Conservation (phyloP, 495 filamentous ascomycete species). For the Penicillium macrosclerotiorum region DNA sequence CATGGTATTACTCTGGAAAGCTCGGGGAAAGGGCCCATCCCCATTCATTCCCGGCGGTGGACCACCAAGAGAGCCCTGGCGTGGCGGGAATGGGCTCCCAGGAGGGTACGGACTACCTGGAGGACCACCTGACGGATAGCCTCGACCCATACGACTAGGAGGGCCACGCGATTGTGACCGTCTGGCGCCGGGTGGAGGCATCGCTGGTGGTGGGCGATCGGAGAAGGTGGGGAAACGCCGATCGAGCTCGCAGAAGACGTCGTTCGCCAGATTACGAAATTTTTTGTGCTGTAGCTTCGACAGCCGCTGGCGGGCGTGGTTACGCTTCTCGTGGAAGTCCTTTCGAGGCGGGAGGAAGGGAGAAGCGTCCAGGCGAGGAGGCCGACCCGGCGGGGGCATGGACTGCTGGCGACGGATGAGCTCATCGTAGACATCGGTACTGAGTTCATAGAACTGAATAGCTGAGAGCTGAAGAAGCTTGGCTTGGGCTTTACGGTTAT, state of each 20-base stretch:
- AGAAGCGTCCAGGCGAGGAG: slow-evolving; percentile 56
- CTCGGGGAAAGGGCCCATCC: slow-evolving; percentile 72
- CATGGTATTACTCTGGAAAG: slow-evolving; percentile 93
- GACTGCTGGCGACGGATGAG: slow-evolving; percentile 78
- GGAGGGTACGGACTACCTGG: slow-evolving; percentile 42
- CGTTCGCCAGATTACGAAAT: slow-evolving; percentile 88
- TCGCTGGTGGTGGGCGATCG: slow-evolving; percentile 44
- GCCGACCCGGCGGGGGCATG: slow-evolving; percentile 51
- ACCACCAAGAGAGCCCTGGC: slow-evolving; percentile 45
- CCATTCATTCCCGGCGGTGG: slow-evolving; percentile 42
- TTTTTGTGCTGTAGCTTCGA: slow-evolving; percentile 78
- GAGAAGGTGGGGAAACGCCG: slow-evolving; percentile 82
- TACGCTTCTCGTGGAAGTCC: slow-evolving; percentile 93
- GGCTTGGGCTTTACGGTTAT: slow-evolving; percentile 84
- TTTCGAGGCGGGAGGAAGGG: slow-evolving; percentile 75
- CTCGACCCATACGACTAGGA: slow-evolving; percentile 33
- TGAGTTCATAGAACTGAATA: slow-evolving; percentile 94
- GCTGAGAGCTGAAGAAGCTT: slow-evolving; percentile 85
- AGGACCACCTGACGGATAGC: slow-evolving; percentile 41
- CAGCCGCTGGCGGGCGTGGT: slow-evolving; percentile 92
- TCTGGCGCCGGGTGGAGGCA: slow-evolving; percentile 40
- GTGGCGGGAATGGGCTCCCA: slow-evolving; percentile 45
- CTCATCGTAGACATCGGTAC: slow-evolving; percentile 97
- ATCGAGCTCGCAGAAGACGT: slow-evolving; percentile 94
- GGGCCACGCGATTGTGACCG: slow-evolving; percentile 44